Conservation (phyloP, 1,284 basidiomycete species). For the Pseudozyma hubeiensis region DNA sequence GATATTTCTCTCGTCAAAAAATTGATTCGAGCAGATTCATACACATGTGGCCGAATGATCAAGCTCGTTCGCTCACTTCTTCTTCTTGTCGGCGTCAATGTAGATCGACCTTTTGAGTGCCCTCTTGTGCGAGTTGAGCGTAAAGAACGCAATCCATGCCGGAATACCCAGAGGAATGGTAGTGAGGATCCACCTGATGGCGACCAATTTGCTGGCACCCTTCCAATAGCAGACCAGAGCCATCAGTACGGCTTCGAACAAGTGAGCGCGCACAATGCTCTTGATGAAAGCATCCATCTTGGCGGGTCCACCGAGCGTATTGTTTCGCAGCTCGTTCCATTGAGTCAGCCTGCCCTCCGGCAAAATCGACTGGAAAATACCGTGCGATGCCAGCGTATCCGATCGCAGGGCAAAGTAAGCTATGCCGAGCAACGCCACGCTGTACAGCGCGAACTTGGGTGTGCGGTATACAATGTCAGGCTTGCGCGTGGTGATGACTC, state of each 20-base stretch:
- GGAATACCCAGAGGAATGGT: slow-evolving; percentile 49
- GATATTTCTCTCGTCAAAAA: not conserved
- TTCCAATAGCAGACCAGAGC: slow-evolving; percentile 31
- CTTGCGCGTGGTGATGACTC: slow-evolving; percentile 45
- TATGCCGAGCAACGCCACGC: not conserved
- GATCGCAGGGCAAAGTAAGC: slow-evolving; percentile 41
- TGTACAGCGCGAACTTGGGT: slow-evolving; percentile 30
- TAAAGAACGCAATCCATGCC: slow-evolving; percentile 47
- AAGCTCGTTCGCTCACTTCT: slow-evolving; percentile 5
- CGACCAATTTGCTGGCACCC: slow-evolving; percentile 24
- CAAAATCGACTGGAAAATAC: slow-evolving; percentile 24
- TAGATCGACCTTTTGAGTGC: slow-evolving; percentile 24
- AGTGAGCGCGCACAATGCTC: slow-evolving; percentile 32
- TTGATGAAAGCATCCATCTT: slow-evolving; percentile 38
- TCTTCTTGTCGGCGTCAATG: slow-evolving; percentile 30
- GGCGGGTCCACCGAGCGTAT: slow-evolving; percentile 31
- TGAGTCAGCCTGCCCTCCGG: slow-evolving; percentile 20
- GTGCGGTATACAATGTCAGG: slow-evolving; percentile 40
- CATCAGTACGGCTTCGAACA: slow-evolving; percentile 36
- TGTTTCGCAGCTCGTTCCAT: slow-evolving; percentile 42
- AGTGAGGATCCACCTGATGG: slow-evolving; percentile 41
- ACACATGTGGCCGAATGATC: too few species aligned
- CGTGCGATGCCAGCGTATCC: slow-evolving; percentile 30
- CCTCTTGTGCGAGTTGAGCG: slow-evolving; percentile 45
- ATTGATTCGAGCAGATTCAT: not conserved